Evolutionary conservation across 2,329 filamentous ascomycete genomes (phyloP).

Genomic region (Helminthosporium solani): DNA sequence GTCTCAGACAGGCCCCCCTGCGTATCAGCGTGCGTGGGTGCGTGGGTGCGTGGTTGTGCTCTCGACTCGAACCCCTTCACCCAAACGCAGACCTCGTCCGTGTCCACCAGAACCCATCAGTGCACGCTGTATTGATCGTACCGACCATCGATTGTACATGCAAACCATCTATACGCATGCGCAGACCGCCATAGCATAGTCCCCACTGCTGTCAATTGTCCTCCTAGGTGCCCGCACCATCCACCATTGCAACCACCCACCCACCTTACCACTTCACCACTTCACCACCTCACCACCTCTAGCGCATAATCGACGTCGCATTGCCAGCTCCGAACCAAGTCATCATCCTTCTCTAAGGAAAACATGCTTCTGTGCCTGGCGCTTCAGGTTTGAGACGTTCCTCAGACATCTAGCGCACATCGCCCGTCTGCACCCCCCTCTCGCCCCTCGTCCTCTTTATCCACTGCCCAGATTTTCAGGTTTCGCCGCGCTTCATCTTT

Average conservation of each 20-base stretch:
- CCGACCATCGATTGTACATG: no score
- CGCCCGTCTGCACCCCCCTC: conserved; percentile 31
- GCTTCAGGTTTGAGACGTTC: conserved; percentile 44
- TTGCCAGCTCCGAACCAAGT: conserved; percentile 5
- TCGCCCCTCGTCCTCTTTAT: conserved; percentile 18
- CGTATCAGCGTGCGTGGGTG: conserved; percentile 28
- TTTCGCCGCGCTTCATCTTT: conserved; percentile 26
- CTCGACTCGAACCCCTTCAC: background rate
- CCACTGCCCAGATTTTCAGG: conserved; percentile 17
- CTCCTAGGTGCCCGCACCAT: no score
- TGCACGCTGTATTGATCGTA: background rate
- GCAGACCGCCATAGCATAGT: no score
- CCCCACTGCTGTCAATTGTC: no score
- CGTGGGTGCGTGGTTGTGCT: no score
- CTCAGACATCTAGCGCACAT: conserved; percentile 37
- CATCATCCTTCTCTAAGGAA: conserved; percentile 20
- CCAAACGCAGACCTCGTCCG: background rate
- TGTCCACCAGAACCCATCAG: background rate
- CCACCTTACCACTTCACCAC: background rate
- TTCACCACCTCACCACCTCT: background rate
- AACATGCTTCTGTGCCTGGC: conserved; percentile 41
- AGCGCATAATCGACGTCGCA: background rate
- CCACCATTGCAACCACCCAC: background rate
- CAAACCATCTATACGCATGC: background rate
- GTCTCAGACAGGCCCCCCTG: conserved; percentile 35